Evolutionary conservation across 2,329 filamentous ascomycete genomes (phyloP), one percentile per base, ranked within the genome.

Genomic region (Neodidymelliopsis sp.): DNA sequence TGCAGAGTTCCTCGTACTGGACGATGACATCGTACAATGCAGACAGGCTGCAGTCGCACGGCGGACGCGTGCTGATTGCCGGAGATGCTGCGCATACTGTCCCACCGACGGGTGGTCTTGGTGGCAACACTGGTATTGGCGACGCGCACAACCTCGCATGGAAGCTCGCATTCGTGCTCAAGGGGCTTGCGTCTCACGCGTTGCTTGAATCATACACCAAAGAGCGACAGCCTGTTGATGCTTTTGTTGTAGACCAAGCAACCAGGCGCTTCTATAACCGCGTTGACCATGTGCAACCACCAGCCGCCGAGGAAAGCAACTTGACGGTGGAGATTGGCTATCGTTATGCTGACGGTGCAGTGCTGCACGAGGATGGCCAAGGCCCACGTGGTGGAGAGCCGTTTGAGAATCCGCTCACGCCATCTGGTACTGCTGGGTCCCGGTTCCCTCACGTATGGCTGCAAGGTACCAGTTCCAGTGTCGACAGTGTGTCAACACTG

Each of bases 71-170:
- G 1, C 18, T 53, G 10, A 15, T 53, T 11, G 50, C 44, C 9
- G 50, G 50, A 4, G 54, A 57, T 40, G 44, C 50, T 7, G 53
- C 49, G 10, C 53, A 56, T 20, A 33, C 19, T 6, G 39, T 49
- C 15, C 39, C 49, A 9, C 53, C 53, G 1, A 27, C 23, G 4
- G 49, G 49, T 5, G 53, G 41, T 4, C 39, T 44, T 12, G 53
- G 53, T 4, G 30, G 37, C 2, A 56, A 53, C 28, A 37, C 50
- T 1, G 49, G 53, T 8, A 43, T 56, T 27, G 36, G 15, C 2
- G 53, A 56, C 31, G 44, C 49, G 9, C 34, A 49, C 10, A 56
- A 56, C 36, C 49, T 56, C 2, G 49, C 43, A 2, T 56, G 53
- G 53, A 56, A 56, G 16, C 24, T 56, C 10, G 45, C 43, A 2